Conservation (phyloP, 257 asterid species). For the Paulownia fortunei region DNA sequence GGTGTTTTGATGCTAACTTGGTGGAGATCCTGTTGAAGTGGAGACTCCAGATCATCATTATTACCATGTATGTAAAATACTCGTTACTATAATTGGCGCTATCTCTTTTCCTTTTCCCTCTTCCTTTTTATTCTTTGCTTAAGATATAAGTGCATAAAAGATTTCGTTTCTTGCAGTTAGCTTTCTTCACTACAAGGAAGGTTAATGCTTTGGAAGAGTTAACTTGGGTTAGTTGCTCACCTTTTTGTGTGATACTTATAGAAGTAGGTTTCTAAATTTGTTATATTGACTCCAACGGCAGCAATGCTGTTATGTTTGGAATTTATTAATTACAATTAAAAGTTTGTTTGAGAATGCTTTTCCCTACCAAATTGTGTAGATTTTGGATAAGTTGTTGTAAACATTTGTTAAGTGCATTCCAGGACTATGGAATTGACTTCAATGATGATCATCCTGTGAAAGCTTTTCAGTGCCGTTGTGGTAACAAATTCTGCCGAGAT, state of each 20-base stretch:
- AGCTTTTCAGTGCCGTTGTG: slow-evolving; percentile 56
- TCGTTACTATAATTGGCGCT: neutral
- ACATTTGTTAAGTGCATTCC: slow-evolving; percentile 33
- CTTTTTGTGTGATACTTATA: neutral
- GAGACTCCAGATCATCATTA: slow-evolving; percentile 72
- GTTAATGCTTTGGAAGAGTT: slow-evolving; percentile 66
- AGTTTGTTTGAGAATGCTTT: neutral
- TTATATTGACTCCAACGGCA: neutral
- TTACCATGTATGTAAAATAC: slow-evolving; percentile 58
- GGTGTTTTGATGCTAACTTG: slow-evolving; percentile 71
- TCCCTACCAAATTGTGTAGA: neutral
- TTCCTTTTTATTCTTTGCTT: slow-evolving; percentile 9
- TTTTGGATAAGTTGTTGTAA: slow-evolving; percentile 13
- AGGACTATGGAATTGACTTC: slow-evolving; percentile 69
- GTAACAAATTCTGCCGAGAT: slow-evolving; percentile 56
- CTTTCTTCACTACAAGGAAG: slow-evolving; percentile 64
- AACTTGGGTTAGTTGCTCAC: slow-evolving; percentile 58
- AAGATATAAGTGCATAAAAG: neutral
- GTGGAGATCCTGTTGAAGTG: slow-evolving; percentile 66
- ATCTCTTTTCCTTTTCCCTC: neutral
- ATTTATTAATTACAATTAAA: neutral
- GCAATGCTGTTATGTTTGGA: neutral
- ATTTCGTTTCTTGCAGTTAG: slow-evolving; percentile 50
- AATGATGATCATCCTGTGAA: slow-evolving; percentile 43
- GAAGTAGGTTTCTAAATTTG: neutral